Evolutionary conservation across 306 rosid species (phyloP).

Genomic region (Vigna nakashimae): DNA sequence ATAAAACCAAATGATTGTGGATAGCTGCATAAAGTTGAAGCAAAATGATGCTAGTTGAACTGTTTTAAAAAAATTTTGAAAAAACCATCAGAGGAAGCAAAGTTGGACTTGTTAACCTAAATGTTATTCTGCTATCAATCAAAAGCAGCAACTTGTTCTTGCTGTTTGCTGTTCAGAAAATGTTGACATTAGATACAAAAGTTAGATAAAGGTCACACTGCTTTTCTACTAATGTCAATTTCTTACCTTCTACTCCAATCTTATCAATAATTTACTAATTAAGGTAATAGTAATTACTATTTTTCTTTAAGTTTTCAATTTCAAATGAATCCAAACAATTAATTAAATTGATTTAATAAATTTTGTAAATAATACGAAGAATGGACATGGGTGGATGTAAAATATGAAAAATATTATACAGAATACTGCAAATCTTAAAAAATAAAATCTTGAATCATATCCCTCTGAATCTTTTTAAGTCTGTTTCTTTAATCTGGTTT

Average conservation of each 20-base stretch:
- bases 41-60: slow-evolving; percentile 11
- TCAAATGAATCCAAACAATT: no score
- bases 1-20: slow-evolving; percentile 47
- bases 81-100: slow-evolving; percentile 15
- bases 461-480: no score
- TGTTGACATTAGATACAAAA: slow-evolving; percentile 42
- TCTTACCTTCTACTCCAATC: slow-evolving; percentile 52
- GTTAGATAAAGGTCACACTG: slow-evolving; percentile 20
- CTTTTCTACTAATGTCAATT: slow-evolving; percentile 49
- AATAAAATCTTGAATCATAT: no score
- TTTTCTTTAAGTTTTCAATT: no score
- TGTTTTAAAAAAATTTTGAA: not conserved
- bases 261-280: not conserved
- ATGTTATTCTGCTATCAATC: slow-evolving; percentile 6
- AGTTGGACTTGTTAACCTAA: slow-evolving; percentile 44
- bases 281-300: not conserved
- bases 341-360: no score
- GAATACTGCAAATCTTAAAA: no score
- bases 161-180: slow-evolving; percentile 26
- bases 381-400: no score
- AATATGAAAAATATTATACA: no score
- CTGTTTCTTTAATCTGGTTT: no score
- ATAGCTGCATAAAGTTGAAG: slow-evolving; percentile 37
- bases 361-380: no score
- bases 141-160: slow-evolving; percentile 34